Evolutionary conservation across 2,329 filamentous ascomycete genomes (phyloP).

Genomic region (Colletotrichum sp.): DNA sequence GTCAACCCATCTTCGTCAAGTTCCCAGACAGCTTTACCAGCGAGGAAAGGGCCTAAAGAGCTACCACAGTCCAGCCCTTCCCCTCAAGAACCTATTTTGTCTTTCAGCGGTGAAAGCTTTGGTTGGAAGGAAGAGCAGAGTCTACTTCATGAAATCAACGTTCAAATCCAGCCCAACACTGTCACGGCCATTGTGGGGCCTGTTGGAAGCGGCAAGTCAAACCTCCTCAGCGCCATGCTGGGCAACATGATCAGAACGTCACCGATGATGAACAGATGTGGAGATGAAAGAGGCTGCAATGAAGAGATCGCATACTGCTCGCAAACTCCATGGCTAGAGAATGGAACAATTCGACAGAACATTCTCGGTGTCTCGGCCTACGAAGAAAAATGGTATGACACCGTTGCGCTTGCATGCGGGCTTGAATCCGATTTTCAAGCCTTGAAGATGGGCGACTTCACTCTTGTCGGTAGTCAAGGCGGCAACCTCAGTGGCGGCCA

Average conservation of each 20-base stretch:
- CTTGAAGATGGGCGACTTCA: not conserved
- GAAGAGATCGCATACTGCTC: not conserved
- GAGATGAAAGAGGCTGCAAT: accelerated
- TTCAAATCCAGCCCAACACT: not conserved
- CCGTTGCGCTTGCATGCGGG: not conserved
- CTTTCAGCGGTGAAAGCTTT: not conserved
- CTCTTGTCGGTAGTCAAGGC: not conserved
- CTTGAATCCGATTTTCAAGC: not conserved
- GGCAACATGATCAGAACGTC: not conserved
- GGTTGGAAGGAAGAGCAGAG: not conserved
- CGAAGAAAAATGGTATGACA: slow-evolving; percentile 1
- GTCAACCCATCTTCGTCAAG: not conserved
- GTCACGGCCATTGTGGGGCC: slow-evolving; percentile 12
- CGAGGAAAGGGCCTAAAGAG: not conserved
- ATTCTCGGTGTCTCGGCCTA: not conserved
- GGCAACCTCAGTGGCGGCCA: not conserved
- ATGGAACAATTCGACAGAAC: not conserved
- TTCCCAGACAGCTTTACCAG: not conserved
- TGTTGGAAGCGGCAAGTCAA: slow-evolving; percentile 18
- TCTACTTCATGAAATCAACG: not conserved
- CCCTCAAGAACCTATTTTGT: not conserved
- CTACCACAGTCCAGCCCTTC: not conserved
- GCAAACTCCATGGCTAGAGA: slow-evolving; percentile 9
- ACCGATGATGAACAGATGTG: not conserved
- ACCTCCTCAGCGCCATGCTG: not conserved